Conservation (phyloP, 352 stramenopile species). For the Pythium sukuiense region DNA sequence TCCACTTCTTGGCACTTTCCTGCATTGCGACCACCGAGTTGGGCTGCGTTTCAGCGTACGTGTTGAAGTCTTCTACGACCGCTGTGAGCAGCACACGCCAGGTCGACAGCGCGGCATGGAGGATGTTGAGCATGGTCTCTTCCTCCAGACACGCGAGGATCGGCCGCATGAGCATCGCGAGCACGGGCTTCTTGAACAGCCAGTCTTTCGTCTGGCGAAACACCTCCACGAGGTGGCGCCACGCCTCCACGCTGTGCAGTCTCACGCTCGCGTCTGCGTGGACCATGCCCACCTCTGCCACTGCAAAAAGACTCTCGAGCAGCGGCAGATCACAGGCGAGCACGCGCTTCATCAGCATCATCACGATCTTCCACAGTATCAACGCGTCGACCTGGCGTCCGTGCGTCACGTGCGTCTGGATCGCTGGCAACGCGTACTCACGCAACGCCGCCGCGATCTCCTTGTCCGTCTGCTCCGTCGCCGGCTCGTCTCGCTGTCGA, state of each 20-base stretch:
- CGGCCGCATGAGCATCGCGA: constrained; percentile 50
- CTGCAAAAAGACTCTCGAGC: constrained; percentile 55
- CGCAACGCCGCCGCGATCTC: constrained; percentile 37
- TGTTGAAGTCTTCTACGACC: constrained; percentile 54
- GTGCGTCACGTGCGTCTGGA: constrained; percentile 53
- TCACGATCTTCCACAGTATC: constrained; percentile 51
- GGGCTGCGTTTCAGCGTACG: constrained; percentile 29
- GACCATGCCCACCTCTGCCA: constrained; percentile 53
- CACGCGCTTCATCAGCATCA: constrained; percentile 43
- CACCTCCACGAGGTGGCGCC: constrained; percentile 44
- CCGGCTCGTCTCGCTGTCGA: background rate
- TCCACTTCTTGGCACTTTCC: constrained; percentile 48
- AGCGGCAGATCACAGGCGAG: constrained; percentile 43
- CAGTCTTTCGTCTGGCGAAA: constrained; percentile 50
- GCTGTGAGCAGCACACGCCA: constrained; percentile 48
- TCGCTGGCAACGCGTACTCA: constrained; percentile 54
- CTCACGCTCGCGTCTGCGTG: constrained; percentile 46
- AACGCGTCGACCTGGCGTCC: constrained; percentile 47
- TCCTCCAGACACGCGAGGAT: constrained; percentile 49
- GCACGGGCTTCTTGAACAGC: constrained; percentile 57
- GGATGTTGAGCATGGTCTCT: constrained; percentile 47
- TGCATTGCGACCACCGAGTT: constrained; percentile 31
- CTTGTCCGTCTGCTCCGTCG: constrained; percentile 24
- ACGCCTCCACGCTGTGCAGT: constrained; percentile 54
- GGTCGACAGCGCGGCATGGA: constrained; percentile 46